Percentiles rank a stretch among this genome's conserved stretches.
Evolutionary conservation across 306 rosid species (phyloP).

Genomic region (Abrus pulchellus): DNA sequence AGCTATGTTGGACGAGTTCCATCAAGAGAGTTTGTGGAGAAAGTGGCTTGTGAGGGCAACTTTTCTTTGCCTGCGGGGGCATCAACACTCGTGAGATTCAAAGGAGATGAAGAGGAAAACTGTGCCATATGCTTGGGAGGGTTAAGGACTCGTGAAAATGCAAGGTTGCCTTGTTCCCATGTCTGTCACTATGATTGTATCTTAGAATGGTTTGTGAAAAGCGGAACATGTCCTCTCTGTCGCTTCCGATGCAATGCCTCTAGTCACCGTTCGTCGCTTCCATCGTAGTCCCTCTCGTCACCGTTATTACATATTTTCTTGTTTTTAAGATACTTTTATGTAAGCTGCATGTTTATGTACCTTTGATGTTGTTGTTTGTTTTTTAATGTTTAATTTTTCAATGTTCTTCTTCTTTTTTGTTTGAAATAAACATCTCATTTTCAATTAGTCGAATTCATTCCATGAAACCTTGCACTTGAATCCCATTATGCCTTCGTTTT

Average conservation of each 20-base stretch:
- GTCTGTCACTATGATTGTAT: neutral
- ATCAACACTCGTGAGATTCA: neutral
- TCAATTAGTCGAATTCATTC: neutral
- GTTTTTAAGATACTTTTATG: no score
- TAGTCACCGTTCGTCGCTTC: neutral
- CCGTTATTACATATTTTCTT: neutral
- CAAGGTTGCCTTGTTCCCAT: constrained; percentile 4
- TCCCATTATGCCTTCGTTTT: neutral
- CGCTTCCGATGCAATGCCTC: neutral
- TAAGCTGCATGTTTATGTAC: neutral
- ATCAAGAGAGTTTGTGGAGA: neutral
- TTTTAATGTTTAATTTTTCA: no score
- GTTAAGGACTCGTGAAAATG: neutral
- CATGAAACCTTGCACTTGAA: neutral
- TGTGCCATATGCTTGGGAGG: constrained; percentile 12
- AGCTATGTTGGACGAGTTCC: neutral
- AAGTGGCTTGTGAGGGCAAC: neutral
- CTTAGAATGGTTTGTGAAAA: neutral
- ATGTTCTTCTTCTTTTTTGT: no score
- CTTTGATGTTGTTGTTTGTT: no score
- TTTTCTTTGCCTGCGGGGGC: neutral
- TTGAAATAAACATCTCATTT: neutral
- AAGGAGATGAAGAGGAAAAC: neutral
- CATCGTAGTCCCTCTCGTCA: neutral
- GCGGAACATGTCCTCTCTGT: neutral